Percentiles rank a stretch among this genome's conserved stretches.
These are phyloP conservation scores for Mortierella sp. DNA, from an alignment of 371 early-diverging fungal species.

Conservation along the genomic window DNA sequence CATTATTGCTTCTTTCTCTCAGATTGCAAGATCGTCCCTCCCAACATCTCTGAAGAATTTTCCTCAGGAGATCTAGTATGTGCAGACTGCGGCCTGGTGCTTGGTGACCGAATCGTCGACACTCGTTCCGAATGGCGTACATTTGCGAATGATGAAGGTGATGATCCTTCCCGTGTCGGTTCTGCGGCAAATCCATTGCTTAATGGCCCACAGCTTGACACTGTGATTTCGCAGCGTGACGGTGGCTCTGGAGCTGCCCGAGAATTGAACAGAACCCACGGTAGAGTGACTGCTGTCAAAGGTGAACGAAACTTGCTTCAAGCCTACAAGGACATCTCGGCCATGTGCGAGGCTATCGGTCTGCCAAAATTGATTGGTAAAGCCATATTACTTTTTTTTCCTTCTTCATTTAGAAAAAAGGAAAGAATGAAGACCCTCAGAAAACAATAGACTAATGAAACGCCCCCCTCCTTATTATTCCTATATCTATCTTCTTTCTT, in stretches of 20 bases:
- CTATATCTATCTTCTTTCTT: background rate
- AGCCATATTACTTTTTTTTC: background rate
- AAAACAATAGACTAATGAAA: background rate
- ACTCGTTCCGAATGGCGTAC: conserved; percentile 99
- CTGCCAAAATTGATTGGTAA: conserved; percentile 85
- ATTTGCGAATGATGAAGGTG: conserved; percentile 95
- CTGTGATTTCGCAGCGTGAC: conserved; percentile 87
- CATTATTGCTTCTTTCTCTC: conserved; percentile 20
- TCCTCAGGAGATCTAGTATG: conserved; percentile 95
- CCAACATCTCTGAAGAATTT: conserved; percentile 98
- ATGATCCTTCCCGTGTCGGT: conserved; percentile 99
- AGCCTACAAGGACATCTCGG: conserved; percentile 94
- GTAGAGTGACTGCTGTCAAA: conserved; percentile 78
- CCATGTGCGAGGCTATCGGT: conserved; percentile 92
- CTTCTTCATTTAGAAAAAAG: background rate
- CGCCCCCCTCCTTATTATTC: background rate
- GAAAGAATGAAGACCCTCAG: no score
- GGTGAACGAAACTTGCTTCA: conserved; percentile 88
- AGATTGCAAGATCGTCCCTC: conserved; percentile 86
- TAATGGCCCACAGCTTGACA: conserved; percentile 92
- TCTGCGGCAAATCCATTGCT: conserved; percentile 92
- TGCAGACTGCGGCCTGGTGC: conserved; percentile 97
- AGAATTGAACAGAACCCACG: conserved; percentile 83
- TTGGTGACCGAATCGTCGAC: conserved; percentile 98
- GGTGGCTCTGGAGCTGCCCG: conserved; percentile 83